Percentiles rank a stretch among this genome's conserved stretches.
Evolutionary conservation across 2,329 filamentous ascomycete species (phyloP).

Genomic region (Ceratocystiopsis brevicomis): DNA sequence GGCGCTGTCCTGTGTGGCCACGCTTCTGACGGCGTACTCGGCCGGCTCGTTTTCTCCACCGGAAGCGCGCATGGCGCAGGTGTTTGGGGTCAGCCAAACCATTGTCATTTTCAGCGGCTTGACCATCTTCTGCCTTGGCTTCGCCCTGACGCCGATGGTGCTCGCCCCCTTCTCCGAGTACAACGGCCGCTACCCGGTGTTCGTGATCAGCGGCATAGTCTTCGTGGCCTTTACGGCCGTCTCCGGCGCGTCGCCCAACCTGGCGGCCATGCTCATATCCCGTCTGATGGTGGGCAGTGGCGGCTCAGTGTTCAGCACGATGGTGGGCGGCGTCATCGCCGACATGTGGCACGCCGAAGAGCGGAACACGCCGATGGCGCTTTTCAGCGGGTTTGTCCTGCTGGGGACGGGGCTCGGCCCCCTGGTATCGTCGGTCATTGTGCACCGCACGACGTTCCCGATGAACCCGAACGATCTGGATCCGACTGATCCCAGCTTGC

Average conservation of each 20-base stretch:
- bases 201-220: conserved; percentile 51
- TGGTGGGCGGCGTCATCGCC: conserved; percentile 80
- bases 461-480: conserved; percentile 5
- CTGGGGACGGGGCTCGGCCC: conserved; percentile 67
- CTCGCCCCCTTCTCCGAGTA: conserved; percentile 78
- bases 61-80: conserved; percentile 39
- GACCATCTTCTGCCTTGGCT: conserved; percentile 65
- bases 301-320: conserved; percentile 62
- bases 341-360: conserved; percentile 66
- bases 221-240: conserved; percentile 54
- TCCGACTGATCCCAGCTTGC: conserved; percentile 9
- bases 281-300: conserved; percentile 65
- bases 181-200: conserved; percentile 70
- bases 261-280: conserved; percentile 55
- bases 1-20: conserved; percentile 56
- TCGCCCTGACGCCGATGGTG: conserved; percentile 69
- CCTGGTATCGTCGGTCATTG: conserved; percentile 50
- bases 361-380: conserved; percentile 74
- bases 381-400: conserved; percentile 66
- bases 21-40: conserved; percentile 58
- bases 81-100: conserved; percentile 49
- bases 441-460: conserved; percentile 30
- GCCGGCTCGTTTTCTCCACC: conserved; percentile 66
- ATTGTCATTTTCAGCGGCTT: conserved; percentile 46
- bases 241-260: conserved; percentile 50